phyloP scores from a whole-genome alignment of 805 yeast species.

The Pichia heedii region DNA sequence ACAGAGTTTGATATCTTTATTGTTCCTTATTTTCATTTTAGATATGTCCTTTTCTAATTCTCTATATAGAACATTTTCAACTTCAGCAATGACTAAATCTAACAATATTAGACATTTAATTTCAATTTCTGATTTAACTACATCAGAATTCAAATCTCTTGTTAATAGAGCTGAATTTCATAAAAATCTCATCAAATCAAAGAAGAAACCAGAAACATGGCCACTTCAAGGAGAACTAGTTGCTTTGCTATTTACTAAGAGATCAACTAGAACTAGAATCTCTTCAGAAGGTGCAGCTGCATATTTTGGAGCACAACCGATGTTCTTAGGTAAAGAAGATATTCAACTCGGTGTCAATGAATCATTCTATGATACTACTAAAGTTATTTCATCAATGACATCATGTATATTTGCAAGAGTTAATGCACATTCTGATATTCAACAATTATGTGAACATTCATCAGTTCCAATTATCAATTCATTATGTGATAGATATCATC shows the following conservation, averaged over 20 bases:
- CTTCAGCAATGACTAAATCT: slow-evolving; percentile 14
- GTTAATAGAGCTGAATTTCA: slow-evolving; percentile 65
- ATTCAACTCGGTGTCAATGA: slow-evolving; percentile 96
- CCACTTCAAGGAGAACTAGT: slow-evolving; percentile 72
- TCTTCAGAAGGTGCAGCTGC: slow-evolving; percentile 92
- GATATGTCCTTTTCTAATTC: slow-evolving; percentile 10
- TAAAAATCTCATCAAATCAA: slow-evolving; percentile 53
- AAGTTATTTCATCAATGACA: slow-evolving; percentile 89
- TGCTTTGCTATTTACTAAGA: slow-evolving; percentile 77
- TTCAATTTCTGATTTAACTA: slow-evolving; percentile 69
- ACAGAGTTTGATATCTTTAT: no score
- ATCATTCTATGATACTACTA: slow-evolving; percentile 78
- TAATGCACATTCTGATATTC: slow-evolving; percentile 72
- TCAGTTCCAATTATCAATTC: slow-evolving; percentile 90
- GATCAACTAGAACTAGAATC: slow-evolving; percentile 92
- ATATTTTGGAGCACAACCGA: slow-evolving; percentile 90
- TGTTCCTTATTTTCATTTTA: neutral
- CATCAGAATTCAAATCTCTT: slow-evolving; percentile 60
- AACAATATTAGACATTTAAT: slow-evolving; percentile 57
- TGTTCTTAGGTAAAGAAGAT: slow-evolving; percentile 94
- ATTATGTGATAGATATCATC: slow-evolving; percentile 87
- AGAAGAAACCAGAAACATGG: slow-evolving; percentile 33
- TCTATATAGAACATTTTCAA: slow-evolving; percentile 25
- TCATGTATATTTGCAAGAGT: slow-evolving; percentile 98
- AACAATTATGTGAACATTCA: slow-evolving; percentile 67